A percentile compares a stretch with the other conserved stretches of the same genome.
phyloP scores from a whole-genome alignment of 1,284 basidiomycete genomes.

The Pseudozyma hubeiensis region DNA sequence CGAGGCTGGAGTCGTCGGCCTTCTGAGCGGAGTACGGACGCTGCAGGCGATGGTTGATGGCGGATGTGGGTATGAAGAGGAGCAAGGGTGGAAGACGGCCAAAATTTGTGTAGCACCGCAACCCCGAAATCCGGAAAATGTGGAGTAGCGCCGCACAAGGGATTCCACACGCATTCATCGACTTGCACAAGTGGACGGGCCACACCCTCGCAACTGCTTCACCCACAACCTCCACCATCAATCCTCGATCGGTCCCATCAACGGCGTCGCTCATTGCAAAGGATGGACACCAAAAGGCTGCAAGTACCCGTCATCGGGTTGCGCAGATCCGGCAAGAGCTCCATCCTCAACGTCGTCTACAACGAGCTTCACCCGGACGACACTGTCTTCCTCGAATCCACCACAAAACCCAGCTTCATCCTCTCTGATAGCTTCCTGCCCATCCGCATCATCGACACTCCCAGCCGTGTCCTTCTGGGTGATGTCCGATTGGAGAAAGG shows the following conservation, averaged over 20 bases:
- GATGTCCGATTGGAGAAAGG: slow-evolving; percentile 41
- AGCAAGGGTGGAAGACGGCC: neutral
- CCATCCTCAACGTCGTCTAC: slow-evolving; percentile 90
- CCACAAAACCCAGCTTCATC: slow-evolving; percentile 35
- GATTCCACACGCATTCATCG: neutral
- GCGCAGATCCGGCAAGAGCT: slow-evolving; percentile 82
- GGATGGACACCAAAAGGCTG: slow-evolving; percentile 36
- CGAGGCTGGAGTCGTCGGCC: neutral
- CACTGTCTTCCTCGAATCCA: slow-evolving; percentile 85
- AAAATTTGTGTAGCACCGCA: neutral
- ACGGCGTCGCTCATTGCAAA: neutral
- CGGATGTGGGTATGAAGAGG: slow-evolving; percentile 3
- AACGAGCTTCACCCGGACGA: slow-evolving; percentile 84
- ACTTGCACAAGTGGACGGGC: slow-evolving; percentile 8
- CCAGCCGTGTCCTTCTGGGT: slow-evolving; percentile 76
- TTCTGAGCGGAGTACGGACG: no score
- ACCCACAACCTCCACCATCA: slow-evolving; percentile 2
- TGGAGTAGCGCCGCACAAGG: slow-evolving; percentile 1
- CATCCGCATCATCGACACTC: slow-evolving; percentile 94
- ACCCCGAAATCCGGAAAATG: slow-evolving; percentile 5
- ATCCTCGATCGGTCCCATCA: neutral
- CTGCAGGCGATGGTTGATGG: neutral
- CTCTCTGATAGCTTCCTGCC: slow-evolving; percentile 83
- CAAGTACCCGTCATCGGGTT: slow-evolving; percentile 49
- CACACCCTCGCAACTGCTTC: neutral